Conservation (phyloP, 2,329 filamentous ascomycete species). For the Microdochium nivale region DNA sequence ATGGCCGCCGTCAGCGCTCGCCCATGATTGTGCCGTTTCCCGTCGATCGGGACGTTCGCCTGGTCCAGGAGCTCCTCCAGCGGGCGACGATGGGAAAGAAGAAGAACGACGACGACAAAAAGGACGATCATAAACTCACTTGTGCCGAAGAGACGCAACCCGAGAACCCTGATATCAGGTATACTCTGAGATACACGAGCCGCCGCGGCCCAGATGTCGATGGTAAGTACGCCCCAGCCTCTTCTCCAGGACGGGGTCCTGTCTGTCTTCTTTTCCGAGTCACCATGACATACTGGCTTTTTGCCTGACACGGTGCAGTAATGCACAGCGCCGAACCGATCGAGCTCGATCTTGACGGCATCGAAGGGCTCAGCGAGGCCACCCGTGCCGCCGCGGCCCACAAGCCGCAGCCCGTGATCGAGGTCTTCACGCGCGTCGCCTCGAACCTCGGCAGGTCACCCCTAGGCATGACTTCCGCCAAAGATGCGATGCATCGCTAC, state of each 20-base stretch:
- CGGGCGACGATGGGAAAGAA: not conserved
- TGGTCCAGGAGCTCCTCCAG: conserved; percentile 1
- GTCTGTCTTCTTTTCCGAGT: not conserved
- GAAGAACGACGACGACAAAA: conserved; percentile 4
- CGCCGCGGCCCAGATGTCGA: conserved; percentile 23
- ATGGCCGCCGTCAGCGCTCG: not conserved
- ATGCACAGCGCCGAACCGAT: conserved; percentile 29
- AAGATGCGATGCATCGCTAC: not conserved
- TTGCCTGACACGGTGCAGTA: conserved; percentile 16
- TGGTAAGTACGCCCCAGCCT: conserved; percentile 16
- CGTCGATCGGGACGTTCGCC: not conserved
- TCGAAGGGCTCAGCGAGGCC: conserved; percentile 6
- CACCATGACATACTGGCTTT: not conserved
- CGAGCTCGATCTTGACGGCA: conserved; percentile 20
- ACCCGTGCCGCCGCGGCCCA: conserved; percentile 5
- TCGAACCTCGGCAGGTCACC: conserved; percentile 8
- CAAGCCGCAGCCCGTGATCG: conserved; percentile 27
- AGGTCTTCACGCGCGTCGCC: conserved; percentile 32
- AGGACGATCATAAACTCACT: conserved; percentile 8
- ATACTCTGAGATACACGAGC: conserved; percentile 30
- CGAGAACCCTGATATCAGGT: conserved; percentile 30
- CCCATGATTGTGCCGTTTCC: not conserved
- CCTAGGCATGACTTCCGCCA: not conserved
- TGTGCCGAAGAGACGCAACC: conserved; percentile 10
- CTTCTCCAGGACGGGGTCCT: not conserved